Evolutionary conservation across 257 asterid genomes (phyloP), one percentile per base, ranked within the genome.

Genomic region (Gardenia jasminoides): DNA sequence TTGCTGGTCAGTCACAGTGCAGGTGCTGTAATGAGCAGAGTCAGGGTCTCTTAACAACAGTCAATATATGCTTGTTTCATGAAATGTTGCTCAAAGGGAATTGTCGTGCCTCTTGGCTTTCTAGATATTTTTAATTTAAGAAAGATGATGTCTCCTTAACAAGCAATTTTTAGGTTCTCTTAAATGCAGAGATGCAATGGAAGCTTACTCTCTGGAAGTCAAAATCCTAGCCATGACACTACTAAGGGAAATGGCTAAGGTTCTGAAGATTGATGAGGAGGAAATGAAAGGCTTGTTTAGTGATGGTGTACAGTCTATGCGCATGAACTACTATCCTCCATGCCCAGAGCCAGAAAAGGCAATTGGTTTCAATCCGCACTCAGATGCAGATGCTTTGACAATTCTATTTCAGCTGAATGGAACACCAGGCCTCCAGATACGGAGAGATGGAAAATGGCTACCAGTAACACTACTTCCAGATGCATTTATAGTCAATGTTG

Each of bases 301-400:
- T 4, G 85, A 86, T 15, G 92, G 94, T 15, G 82, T 86, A 41
- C 94, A 90, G 39, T 67, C 86, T 10, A 88, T 90, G 81, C 64
- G 90, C 41, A 85, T 90, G 89, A 88, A 90, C 72, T 86, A 82
- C 77, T 88, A 88, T 85, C 90, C 93, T 36, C 90, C 89, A 11
- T 90, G 92, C 54, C 92, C 94, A 0, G 81, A 84, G 79, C 91
- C 94, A 13, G 85, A 88, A 10, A 50, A 24, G 24, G 87, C 87
- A 16, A 81, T 85, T 20, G 94, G 92, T 58, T 80, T 90, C 68
- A 80, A 76, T 31, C 88, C 94, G 62, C 92, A 90, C 75, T 90
- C 94, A 0, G 93, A 89, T 61, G 92, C 90, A 1, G 93, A 70
- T 79, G 90, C 89, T 54, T 83, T 89, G 17, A 89, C 93, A 33